phyloP scores from a whole-genome alignment of 257 asterid species.

The Paraleonurus japonicus region DNA sequence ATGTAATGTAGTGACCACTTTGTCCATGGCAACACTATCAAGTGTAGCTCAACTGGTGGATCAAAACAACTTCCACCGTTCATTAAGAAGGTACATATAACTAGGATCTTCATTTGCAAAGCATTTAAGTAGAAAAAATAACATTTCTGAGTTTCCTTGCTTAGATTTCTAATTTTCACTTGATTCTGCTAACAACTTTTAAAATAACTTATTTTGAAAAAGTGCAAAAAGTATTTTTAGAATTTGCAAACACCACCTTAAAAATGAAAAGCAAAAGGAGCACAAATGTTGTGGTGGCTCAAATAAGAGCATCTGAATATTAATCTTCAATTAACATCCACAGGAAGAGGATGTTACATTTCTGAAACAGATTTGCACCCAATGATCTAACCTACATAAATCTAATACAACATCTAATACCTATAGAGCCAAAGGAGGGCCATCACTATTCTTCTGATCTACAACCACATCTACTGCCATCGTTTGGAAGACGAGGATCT shows the following conservation, averaged over 20 bases:
- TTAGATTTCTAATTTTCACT: too few species aligned
- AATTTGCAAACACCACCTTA: too few species aligned
- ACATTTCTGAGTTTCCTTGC: too few species aligned
- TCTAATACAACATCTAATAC: constrained; percentile 30
- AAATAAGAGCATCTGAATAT: constrained; percentile 15
- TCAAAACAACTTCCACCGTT: too few species aligned
- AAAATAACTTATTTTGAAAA: background rate
- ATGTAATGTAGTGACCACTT: too few species aligned
- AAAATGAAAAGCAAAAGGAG: background rate
- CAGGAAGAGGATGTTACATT: constrained; percentile 22
- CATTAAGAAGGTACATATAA: too few species aligned
- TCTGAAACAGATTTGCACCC: background rate
- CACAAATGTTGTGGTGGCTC: constrained; percentile 12
- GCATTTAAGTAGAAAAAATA: too few species aligned
- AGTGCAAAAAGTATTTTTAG: too few species aligned
- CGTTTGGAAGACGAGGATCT: constrained; percentile 44
- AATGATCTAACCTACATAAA: constrained; percentile 28
- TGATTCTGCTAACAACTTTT: background rate
- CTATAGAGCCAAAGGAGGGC: constrained; percentile 22
- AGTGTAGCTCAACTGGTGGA: too few species aligned
- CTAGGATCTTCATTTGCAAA: too few species aligned
- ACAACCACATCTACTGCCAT: constrained; percentile 50
- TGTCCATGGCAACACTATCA: too few species aligned
- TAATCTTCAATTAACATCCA: constrained; percentile 11
- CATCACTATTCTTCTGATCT: constrained; percentile 24